Base-by-base conservation (phyloP, 805 yeast genomes). In the Pichia thaimueangensis region DNA sequence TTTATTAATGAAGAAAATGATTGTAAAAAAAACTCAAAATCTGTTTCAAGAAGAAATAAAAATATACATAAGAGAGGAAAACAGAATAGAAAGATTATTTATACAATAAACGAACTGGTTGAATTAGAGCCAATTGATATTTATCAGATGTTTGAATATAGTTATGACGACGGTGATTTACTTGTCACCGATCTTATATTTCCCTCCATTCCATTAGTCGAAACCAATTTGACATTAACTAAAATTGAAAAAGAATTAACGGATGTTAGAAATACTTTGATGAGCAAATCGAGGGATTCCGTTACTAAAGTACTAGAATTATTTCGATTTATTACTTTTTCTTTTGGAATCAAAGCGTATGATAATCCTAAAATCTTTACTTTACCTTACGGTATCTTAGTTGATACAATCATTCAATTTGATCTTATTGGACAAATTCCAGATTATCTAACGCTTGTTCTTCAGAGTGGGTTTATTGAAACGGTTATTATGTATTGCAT, bases 401-500 rank as follows among this genome's bases (percentile, higher is more conserved):
- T 74, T 46, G 72, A 68, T 29, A 56, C 55, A 16, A 37, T 74
- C 22, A 54, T 73, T 15, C 73, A 70, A 28, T 56, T 64, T 1
- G 71, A 71, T 0, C 43, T 55, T 0, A 29, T 71, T 0, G 55
- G 62, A 37, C 60, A 65, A 6, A 31, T 67, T 3, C 45, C 66
- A 27, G 54, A 56, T 8, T 50, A 51, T 9, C 16, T 52, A 0
- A 51, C 58, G 19, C 41, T 58, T 5, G 56, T 49, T n/a, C 12
- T 56, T 31, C 42, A 64, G 13, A 54, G 60, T 35, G 49, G 64
- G 1, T 37, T 73, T 17, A 35, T 70, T 11, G 78, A 73, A 25
- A 53, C 68, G 53, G 45, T 73, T 3, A 51, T 73, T 15, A 64
- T 61, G 37, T 74, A 71, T 47, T 69, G 74, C 42, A 68, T 70